Base-by-base conservation (phyloP, 1,139 yeast species). In the Saccharomyces hybrid region DNA sequence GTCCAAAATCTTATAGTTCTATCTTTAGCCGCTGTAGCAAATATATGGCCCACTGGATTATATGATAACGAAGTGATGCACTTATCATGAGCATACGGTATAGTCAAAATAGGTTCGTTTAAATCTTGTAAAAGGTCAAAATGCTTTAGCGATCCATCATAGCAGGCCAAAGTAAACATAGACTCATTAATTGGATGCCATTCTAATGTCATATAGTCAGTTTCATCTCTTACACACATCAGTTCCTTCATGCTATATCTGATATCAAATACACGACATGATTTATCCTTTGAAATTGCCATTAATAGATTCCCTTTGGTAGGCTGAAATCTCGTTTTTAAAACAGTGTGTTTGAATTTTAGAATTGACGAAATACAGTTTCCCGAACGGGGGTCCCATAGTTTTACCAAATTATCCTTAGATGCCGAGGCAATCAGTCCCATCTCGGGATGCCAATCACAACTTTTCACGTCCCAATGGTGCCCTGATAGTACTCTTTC, bases 381-480 rank as follows among this genome's bases (percentile, higher is more conserved):
- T 0, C 86, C 83, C 6, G 78, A 76, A 56, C 99, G 78, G 5
- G 99, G 99, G 69, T 93, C 99, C 99, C 99, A 93, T 42, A 93
- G 76, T 70, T 91, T 91, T 51, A 93, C 83, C 63, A 90, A 75
- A 70, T 95, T 95, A 72, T 93, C 99, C 68, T 95, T 93, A 0
- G 98, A 91, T 0, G 98, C 95, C 61, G 87, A 80, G 0, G 87
- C 95, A 54, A 88, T 79, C 44, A 95, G 77, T 0, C 98, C 97
- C 69, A 89, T 73, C 16, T 80, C 77, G 6, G 95, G 88, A 70
- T 93, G 99, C 99, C 99, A 93, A 70, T 93, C 98, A 53, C 96
- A 90, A 56, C 93, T 83, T 69, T 93, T 93, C 31, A 93, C 97
- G 72, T 93, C 99, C 99, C 99, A 93, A 68, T 95, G 97, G 72